Conservation (phyloP, 805 yeast species). For the Wickerhamiella galacta region DNA sequence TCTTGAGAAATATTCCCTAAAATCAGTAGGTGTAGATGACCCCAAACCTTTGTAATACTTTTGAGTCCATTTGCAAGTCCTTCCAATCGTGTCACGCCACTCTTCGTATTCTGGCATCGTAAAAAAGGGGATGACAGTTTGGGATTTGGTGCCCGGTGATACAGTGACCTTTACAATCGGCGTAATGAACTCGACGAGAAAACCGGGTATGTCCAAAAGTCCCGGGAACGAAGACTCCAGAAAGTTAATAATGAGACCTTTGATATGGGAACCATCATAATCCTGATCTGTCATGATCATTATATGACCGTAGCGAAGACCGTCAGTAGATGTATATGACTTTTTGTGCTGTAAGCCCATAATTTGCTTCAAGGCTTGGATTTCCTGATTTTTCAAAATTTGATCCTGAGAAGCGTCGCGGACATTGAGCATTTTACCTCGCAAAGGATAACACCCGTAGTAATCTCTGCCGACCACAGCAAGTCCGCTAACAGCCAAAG, state of each 20-base stretch:
- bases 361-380: conserved; percentile 86
- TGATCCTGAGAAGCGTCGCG: conserved; percentile 96
- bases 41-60: conserved; percentile 98
- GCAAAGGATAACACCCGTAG: conserved; percentile 87
- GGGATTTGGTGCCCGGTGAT: conserved; percentile 29
- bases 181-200: conserved; percentile 82
- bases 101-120: conserved; percentile 89
- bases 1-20: conserved; percentile 73
- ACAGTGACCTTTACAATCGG: conserved; percentile 88
- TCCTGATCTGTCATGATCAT: conserved; percentile 99
- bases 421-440: conserved; percentile 90
- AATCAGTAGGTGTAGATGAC: conserved; percentile 72
- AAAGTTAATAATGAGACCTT: conserved; percentile 86
- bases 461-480: conserved; percentile 90
- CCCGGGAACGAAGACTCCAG: conserved; percentile 92
- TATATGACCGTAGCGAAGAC: conserved; percentile 82
- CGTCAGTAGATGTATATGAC: conserved; percentile 52
- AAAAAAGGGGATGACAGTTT: conserved; percentile 53
- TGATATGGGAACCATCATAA: conserved; percentile 97
- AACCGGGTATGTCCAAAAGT: conserved; percentile 74
- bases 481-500: conserved; percentile 83
- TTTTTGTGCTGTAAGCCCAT: conserved; percentile 92
- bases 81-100: conserved; percentile 81
- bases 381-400: conserved; percentile 80
- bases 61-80: conserved; percentile 62